Conservation (phyloP, 768 basidiomycete species). For the Hortiboletus flavorubellus region DNA sequence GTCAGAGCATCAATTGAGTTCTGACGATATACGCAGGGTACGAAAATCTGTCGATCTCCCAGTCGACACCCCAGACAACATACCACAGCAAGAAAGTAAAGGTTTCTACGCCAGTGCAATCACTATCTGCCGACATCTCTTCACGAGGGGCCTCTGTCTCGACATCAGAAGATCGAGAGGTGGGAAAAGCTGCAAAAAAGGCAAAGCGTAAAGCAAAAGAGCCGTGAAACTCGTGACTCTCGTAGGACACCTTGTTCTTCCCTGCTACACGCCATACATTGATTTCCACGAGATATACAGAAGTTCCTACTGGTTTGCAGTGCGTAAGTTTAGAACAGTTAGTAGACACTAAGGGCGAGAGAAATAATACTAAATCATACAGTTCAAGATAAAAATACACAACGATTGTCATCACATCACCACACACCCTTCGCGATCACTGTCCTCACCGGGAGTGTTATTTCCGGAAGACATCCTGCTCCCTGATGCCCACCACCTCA, state of each 20-base stretch:
- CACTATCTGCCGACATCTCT: neutral
- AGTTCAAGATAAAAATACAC: slow-evolving; percentile 26
- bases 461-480: slow-evolving; percentile 48
- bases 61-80: neutral
- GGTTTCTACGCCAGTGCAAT: neutral
- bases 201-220: slow-evolving; percentile 35
- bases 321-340: slow-evolving; percentile 14
- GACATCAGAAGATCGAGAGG: slow-evolving; percentile 21
- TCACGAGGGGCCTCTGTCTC: slow-evolving; percentile 24
- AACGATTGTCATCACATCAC: slow-evolving; percentile 49
- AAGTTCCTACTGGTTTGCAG: slow-evolving; percentile 11
- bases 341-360: slow-evolving; percentile 12
- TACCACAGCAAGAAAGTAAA: slow-evolving; percentile 12
- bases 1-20: neutral
- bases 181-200: slow-evolving; percentile 32
- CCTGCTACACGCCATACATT: slow-evolving; percentile 10
- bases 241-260: slow-evolving; percentile 9
- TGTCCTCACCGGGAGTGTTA: slow-evolving; percentile 45
- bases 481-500: slow-evolving; percentile 41
- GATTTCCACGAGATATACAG: slow-evolving; percentile 14
- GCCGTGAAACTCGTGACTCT: slow-evolving; percentile 1
- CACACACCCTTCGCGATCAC: slow-evolving; percentile 60
- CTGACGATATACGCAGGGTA: slow-evolving; percentile 27
- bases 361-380: slow-evolving; percentile 26
- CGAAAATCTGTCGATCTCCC: slow-evolving; percentile 18